Evolutionary conservation across 2,329 filamentous ascomycete genomes (phyloP), one percentile per base, ranked within the genome.

Genomic region (Clonostachys byssicola): DNA sequence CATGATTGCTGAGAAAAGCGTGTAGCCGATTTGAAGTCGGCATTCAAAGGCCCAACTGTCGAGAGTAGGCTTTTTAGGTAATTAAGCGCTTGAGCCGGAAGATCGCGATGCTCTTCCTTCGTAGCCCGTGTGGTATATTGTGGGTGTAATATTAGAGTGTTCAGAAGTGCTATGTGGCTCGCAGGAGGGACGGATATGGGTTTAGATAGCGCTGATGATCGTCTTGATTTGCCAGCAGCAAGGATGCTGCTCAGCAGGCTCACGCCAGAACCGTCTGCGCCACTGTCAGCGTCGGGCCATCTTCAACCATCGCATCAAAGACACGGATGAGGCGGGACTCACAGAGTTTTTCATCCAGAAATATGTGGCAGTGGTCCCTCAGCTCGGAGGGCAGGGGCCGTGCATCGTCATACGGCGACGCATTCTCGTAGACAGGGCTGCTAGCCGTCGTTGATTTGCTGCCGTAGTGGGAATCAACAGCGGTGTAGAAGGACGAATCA

Each of bases 71-170:
- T 81, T 45, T 80, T 83, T 3, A 97, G 75, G 49, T 94, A 88
- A 36, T 75, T 73, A 33, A 92, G 68, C 2, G 91, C 83, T 36
- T 82, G 73, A 46, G 83, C 77, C 3, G 89, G 74, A 10, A 88
- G 80, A 43, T 83, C 75, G 45, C 77, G 66, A 46, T 81, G 78
- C 17, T 87, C 83, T 12, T 69, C 58, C 9, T 81, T 79, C 30
- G 77, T 74, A 5, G 86, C 78, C 44, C 88, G 83, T 4, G 85
- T 94, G 1, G 92, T 96, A 53, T 88, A 81, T 20, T 73, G 70
- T 0, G 92, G 92, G 58, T 96, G 90, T 13, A 94, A 79, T n/a
- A 85, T 67, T n/a, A 96, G 73, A 2, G 89, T 94, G 40, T 78
- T 82, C n/a, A 91, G 77, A 9, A 96, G 73, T 8, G 88, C 85